Conservation (phyloP, 78 protist genomes). For the Dictyostelium intermedium region DNA sequence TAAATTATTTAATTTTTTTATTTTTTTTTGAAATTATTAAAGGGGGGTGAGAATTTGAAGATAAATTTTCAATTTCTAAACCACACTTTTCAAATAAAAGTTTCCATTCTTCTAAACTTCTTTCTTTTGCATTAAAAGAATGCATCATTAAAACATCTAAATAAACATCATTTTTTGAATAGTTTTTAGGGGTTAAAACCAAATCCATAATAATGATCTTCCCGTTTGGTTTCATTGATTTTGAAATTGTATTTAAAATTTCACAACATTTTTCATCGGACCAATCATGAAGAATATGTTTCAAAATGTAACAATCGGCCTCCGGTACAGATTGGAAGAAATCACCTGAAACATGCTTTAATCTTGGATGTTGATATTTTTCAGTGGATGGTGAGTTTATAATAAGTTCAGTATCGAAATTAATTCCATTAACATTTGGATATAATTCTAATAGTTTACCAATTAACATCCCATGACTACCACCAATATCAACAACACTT, state of each 20-base stretch:
- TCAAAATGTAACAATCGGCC: not conserved
- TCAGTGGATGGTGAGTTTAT: not conserved
- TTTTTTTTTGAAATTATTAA: too few species aligned
- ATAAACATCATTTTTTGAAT: not conserved
- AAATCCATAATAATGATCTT: not conserved
- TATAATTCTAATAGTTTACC: not conserved
- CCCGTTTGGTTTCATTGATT: not conserved
- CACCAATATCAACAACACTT: constrained; percentile 29
- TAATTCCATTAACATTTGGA: constrained; percentile 13
- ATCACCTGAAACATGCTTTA: not conserved
- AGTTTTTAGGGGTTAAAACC: not conserved
- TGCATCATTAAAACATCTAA: not conserved
- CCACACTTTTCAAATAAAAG: not conserved
- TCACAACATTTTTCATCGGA: not conserved
- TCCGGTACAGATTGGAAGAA: constrained; percentile 7
- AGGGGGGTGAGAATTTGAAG: too few species aligned
- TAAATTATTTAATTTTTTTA: too few species aligned
- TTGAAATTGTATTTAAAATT: not conserved
- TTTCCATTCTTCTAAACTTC: not conserved
- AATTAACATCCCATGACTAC: not conserved
- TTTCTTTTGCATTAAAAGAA: not conserved
- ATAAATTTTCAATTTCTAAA: not conserved
- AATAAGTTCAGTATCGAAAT: not conserved
- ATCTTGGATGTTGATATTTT: not conserved
- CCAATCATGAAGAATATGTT: constrained; percentile 11